Base-by-base conservation (phyloP, 148 eudicot genomes). In the Fagopyrum esculentum region DNA sequence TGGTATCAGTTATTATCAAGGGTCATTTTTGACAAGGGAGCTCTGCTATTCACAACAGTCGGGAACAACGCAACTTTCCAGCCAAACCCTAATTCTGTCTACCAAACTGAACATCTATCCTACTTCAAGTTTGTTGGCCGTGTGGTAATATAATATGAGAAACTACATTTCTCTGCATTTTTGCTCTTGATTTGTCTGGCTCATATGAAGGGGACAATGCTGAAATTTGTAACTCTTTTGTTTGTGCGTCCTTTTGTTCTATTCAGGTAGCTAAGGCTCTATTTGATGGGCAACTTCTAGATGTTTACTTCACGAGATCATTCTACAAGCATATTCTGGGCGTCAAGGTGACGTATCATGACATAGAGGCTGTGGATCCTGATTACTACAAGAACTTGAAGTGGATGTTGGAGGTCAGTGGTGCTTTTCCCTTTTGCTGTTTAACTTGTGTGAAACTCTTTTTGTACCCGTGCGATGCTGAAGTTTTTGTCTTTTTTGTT, bases 291-390 rank as follows among this genome's bases (percentile, higher is more conserved):
- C 99, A 95, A 73, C 86, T 95, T 61, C 81, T 95, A 82, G 99
- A 95, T 90, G 99, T 95, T 11, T 88, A 95, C 82, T 95, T 95
- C 83, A 95, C 99, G 6, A 92, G 99, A 59, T 95, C 99, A 50
- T 95, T 95, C 79, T 95, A 95, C 90, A 95, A 95, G 84, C 99
- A 95, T 80, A 95, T 95, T 70, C 88, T 95, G 75, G 98, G 93
- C 13, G 98, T 95, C 73, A 95, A 95, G 86, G 99, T 95, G 76
- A 95, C 99, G 12, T 95, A 95, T 82, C 96, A 95, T 86, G 99
- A 95, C 78, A 95, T 95, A 75, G 99, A 95, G 85, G 99, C 99
- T 75, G 93, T 95, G 76, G 99, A 95, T 86, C 99, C 99, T n/a
- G 99, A 89, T 83, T 95, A 95, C 77, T 95, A 95, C 78, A 95